phyloP scores from a whole-genome alignment of 176 grass and related monocot species.

The Thalia dealbata region DNA sequence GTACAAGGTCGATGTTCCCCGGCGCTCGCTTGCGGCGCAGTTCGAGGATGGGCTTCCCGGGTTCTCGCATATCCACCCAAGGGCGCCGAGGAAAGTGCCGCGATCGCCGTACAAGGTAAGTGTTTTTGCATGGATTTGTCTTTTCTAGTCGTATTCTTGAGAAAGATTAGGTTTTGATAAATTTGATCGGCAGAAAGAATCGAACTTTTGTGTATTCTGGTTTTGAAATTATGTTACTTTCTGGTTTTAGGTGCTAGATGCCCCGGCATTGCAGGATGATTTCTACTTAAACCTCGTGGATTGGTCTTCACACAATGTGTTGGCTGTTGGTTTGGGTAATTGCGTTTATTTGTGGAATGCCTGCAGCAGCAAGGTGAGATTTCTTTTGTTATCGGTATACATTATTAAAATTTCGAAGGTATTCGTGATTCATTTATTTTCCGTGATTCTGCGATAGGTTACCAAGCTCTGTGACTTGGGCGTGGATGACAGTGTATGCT shows the following conservation, averaged over 20 bases:
- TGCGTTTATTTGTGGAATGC: conserved; percentile 97
- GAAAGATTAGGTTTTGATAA: conserved; percentile 14
- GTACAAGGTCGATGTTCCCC: conserved; percentile 78
- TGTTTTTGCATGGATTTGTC: neutral
- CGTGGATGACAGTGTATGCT: conserved; percentile 71
- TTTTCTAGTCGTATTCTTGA: neutral
- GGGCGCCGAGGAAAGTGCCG: conserved; percentile 59
- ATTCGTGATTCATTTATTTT: neutral
- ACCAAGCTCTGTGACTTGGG: conserved; percentile 97
- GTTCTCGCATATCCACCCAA: conserved; percentile 28
- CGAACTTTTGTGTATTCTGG: neutral
- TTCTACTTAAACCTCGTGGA: conserved; percentile 99
- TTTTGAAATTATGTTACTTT: neutral
- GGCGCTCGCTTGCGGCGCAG: conserved; percentile 42
- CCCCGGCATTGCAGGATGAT: conserved; percentile 92
- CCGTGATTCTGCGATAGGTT: conserved; percentile 30
- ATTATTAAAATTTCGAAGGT: neutral
- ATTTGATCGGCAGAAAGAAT: neutral
- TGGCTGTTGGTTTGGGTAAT: conserved; percentile 85
- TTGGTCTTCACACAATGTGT: conserved; percentile 94
- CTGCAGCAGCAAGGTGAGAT: conserved; percentile 88
- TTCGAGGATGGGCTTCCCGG: conserved; percentile 64
- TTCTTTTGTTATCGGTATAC: neutral
- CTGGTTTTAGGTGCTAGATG: conserved; percentile 72
- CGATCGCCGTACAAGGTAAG: conserved; percentile 78